phyloP scores from a whole-genome alignment of 176 grass and related monocot genomes.

The Oryza rufipogon region DNA sequence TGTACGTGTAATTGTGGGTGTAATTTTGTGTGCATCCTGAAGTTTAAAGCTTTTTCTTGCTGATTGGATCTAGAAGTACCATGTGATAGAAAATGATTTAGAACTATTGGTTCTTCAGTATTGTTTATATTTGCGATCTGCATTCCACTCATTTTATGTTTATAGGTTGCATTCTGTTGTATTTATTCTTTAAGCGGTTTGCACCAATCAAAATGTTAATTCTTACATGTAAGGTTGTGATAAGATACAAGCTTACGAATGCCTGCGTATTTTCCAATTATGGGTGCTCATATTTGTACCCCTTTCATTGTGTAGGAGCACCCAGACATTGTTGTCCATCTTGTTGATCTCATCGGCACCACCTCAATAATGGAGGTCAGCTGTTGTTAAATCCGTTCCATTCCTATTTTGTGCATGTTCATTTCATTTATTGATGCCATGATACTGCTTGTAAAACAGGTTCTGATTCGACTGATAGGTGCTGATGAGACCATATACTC shows the following conservation, averaged over 20 bases:
- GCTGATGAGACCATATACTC: conserved; percentile 85
- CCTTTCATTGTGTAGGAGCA: conserved; percentile 49
- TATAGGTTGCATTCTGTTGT: neutral
- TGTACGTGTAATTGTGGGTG: neutral
- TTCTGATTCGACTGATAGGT: conserved; percentile 78
- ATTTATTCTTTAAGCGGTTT: neutral
- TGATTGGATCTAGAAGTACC: neutral
- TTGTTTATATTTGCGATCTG: neutral
- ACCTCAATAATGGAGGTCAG: conserved; percentile 89
- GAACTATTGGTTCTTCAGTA: neutral
- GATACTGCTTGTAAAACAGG: conserved; percentile 58
- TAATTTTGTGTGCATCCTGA: conserved; percentile 2
- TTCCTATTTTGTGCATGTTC: conserved; percentile 12
- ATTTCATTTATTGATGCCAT: conserved; percentile 32
- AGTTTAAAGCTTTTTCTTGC: neutral
- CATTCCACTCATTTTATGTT: conserved; percentile 9
- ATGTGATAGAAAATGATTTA: neutral
- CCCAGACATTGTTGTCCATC: conserved; percentile 68
- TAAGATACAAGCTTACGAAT: neutral
- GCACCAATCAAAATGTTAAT: neutral
- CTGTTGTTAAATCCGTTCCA: neutral
- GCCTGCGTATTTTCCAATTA: conserved; percentile 25
- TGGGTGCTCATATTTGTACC: neutral
- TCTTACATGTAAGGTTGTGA: neutral
- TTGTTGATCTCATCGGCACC: conserved; percentile 86